phyloP scores from a whole-genome alignment of 305 asterid genomes.

The Solanum hybrid region DNA sequence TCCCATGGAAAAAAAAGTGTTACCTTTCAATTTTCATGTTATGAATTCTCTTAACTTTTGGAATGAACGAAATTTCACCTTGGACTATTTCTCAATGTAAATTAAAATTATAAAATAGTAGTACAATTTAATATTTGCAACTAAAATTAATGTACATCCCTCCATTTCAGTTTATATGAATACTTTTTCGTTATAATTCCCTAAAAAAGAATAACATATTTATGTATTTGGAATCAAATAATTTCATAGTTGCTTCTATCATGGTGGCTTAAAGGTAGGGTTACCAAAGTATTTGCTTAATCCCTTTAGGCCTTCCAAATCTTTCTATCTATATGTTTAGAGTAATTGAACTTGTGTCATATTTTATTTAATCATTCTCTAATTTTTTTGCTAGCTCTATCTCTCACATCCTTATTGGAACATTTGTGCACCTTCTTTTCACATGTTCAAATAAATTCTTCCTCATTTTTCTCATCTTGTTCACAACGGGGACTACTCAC shows the following conservation, averaged over 20 bases:
- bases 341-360: neutral
- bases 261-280: neutral
- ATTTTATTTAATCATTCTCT: neutral
- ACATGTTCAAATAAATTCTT: neutral
- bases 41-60: neutral
- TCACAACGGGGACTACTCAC: neutral
- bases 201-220: too few species aligned
- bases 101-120: too few species aligned
- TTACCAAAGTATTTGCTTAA: too few species aligned
- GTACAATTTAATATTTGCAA: neutral
- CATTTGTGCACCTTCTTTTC: too few species aligned
- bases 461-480: neutral
- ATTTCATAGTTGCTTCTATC: neutral
- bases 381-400: too few species aligned
- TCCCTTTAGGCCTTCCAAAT: neutral
- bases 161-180: too few species aligned
- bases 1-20: neutral
- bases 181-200: too few species aligned
- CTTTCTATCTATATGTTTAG: neutral
- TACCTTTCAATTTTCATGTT: neutral
- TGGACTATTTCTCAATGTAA: too few species aligned
- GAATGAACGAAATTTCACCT: neutral
- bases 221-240: neutral
- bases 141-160: neutral
- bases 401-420: neutral